These are phyloP conservation scores for Westerdykella sp. DNA, from an alignment of 2,329 filamentous ascomycete species.

Conservation along the genomic window DNA sequence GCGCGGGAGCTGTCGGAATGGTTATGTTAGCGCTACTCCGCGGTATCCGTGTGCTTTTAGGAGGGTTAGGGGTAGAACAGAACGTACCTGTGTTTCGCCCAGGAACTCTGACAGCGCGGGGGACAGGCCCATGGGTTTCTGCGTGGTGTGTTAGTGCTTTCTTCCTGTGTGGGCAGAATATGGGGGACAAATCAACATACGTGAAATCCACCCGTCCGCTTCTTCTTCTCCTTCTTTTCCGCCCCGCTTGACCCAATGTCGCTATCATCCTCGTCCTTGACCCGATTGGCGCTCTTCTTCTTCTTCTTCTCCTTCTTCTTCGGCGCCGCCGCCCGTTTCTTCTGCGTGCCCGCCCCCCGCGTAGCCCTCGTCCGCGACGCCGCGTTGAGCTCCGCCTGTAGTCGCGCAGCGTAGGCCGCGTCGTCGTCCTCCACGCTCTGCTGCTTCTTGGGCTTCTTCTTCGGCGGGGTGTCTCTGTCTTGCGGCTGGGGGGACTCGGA, in stretches of 20 bases:
- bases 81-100: conserved; percentile 59
- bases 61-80: conserved; percentile 10
- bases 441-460: conserved; percentile 57
- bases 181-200: conserved; percentile 40
- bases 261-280: conserved; percentile 73
- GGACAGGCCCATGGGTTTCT: conserved; percentile 71
- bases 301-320: conserved; percentile 68
- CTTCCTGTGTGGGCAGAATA: not conserved
- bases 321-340: conserved; percentile 48
- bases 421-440: conserved; percentile 70
- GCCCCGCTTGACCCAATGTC: conserved; percentile 60
- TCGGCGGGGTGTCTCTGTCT: conserved; percentile 39
- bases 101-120: conserved; percentile 62
- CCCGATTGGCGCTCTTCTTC: conserved; percentile 67
- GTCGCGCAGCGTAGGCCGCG: conserved; percentile 74
- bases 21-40: not conserved
- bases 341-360: conserved; percentile 61
- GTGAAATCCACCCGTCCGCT: conserved; percentile 85
- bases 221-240: conserved; percentile 58
- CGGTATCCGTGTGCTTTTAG: not conserved
- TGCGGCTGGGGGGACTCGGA: conserved; percentile 36
- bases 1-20: conserved; percentile 63
- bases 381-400: conserved; percentile 89
- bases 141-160: conserved; percentile 32
- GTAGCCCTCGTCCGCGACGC: conserved; percentile 61